Percentiles rank a stretch among this genome's conserved stretches.
phyloP scores from a whole-genome alignment of 1,284 basidiomycete species.

The Tremellales sp. region DNA sequence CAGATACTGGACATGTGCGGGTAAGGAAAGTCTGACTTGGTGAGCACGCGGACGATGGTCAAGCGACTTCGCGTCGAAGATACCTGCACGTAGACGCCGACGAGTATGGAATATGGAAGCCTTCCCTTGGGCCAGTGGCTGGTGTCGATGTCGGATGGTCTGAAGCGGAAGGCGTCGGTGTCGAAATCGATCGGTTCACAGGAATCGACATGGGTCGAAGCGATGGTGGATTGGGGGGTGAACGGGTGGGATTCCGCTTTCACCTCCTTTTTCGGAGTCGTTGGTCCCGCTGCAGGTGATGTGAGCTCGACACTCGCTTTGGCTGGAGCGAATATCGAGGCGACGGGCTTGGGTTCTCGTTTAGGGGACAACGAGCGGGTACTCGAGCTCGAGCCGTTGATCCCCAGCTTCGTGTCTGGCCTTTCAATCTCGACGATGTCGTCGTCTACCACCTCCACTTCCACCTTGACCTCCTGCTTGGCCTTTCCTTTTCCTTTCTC shows the following conservation, averaged over 20 bases:
- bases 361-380: conserved; percentile 1
- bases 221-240: no score
- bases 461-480: conserved; percentile 1
- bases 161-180: conserved; percentile 47
- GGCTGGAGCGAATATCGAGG: conserved; percentile 11
- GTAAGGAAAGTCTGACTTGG: conserved; percentile 55
- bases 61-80: conserved; percentile 78
- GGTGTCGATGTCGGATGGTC: conserved; percentile 47
- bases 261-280: conserved; percentile 6
- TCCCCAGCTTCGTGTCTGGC: conserved; percentile 7
- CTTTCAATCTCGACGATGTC: conserved; percentile 13
- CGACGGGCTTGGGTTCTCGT: conserved; percentile 4
- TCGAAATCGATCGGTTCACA: conserved; percentile 47
- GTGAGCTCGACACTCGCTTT: conserved; percentile 6
- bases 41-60: conserved; percentile 70
- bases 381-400: conserved; percentile 29
- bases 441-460: conserved; percentile 10
- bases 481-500: conserved; percentile 12
- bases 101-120: conserved; percentile 76
- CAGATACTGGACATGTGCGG: not conserved
- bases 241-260: not conserved
- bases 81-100: conserved; percentile 67
- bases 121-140: conserved; percentile 47
- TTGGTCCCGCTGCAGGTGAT: conserved; percentile 3
- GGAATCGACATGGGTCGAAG: not conserved